Conservation (phyloP, 2,329 filamentous ascomycete genomes). For the Teratosphaeria gauchensis region DNA sequence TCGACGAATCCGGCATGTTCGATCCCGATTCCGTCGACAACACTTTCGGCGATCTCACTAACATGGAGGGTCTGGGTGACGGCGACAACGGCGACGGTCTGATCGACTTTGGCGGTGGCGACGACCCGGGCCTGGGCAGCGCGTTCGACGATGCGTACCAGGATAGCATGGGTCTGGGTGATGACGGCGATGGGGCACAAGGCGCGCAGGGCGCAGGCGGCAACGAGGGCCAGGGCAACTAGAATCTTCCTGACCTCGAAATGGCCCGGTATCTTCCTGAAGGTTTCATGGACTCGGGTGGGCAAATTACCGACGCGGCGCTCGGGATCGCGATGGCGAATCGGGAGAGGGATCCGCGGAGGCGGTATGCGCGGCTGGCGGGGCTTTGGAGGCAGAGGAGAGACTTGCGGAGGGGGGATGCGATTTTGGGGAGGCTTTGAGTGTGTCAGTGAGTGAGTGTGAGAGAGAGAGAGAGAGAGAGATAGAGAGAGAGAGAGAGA, state of each 20-base stretch:
- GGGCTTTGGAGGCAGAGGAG: too few species aligned
- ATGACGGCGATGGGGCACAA: not conserved
- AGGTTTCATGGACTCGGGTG: too few species aligned
- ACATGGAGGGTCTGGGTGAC: constrained; percentile 37
- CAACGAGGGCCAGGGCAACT: not conserved
- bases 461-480: too few species aligned
- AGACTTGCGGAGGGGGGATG: too few species aligned
- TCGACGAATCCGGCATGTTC: not conserved
- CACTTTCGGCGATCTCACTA: constrained; percentile 31
- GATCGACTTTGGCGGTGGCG: not conserved
- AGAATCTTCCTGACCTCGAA: not conserved
- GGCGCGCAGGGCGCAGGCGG: not conserved
- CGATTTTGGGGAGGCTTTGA: too few species aligned
- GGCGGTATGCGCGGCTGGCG: too few species aligned
- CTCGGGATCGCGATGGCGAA: too few species aligned
- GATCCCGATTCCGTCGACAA: constrained; percentile 9
- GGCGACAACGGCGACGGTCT: not conserved
- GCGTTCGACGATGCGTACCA: constrained; percentile 1
- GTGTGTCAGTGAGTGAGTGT: too few species aligned
- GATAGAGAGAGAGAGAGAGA: too few species aligned
- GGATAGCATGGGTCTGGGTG: not conserved
- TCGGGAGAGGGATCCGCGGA: too few species aligned
- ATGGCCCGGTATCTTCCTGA: too few species aligned
- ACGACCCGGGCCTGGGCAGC: not conserved
- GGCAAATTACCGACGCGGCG: too few species aligned